These are phyloP conservation scores for Gossypium trilobum DNA, from an alignment of 441 rosid genomes.

Conservation along the genomic window DNA sequence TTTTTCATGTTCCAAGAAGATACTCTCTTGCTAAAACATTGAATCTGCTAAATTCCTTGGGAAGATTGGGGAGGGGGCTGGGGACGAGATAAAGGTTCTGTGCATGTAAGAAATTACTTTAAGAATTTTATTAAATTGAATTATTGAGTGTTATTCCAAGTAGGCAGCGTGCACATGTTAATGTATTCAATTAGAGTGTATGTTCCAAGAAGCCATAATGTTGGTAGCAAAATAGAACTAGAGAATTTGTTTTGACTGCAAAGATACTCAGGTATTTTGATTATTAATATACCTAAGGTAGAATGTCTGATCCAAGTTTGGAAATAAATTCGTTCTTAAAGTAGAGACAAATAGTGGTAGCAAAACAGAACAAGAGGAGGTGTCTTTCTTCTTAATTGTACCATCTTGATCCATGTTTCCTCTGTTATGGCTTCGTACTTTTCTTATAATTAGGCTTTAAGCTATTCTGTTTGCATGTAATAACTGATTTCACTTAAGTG, in stretches of 20 bases:
- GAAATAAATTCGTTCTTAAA: background rate
- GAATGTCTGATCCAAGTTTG: background rate
- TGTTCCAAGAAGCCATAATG: background rate
- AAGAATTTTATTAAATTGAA: too few species aligned
- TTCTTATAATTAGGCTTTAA: background rate
- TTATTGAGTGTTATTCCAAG: too few species aligned
- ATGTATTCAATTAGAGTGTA: too few species aligned
- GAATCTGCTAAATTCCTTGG: background rate
- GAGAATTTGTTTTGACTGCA: background rate
- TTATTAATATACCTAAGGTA: background rate
- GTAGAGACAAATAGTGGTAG: background rate
- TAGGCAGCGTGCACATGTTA: too few species aligned
- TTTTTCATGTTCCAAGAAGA: background rate
- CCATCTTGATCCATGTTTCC: conserved; percentile 1
- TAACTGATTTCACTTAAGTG: background rate
- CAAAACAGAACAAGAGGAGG: background rate
- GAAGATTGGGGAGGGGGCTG: background rate
- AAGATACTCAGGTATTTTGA: background rate
- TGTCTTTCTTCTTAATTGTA: background rate
- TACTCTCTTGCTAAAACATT: background rate
- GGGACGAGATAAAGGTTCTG: too few species aligned
- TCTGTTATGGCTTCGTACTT: background rate
- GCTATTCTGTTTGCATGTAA: too few species aligned
- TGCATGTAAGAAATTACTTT: too few species aligned
- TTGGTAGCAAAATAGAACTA: background rate